Conservation (phyloP, 805 yeast species). For the Spathaspora passalidarum region DNA sequence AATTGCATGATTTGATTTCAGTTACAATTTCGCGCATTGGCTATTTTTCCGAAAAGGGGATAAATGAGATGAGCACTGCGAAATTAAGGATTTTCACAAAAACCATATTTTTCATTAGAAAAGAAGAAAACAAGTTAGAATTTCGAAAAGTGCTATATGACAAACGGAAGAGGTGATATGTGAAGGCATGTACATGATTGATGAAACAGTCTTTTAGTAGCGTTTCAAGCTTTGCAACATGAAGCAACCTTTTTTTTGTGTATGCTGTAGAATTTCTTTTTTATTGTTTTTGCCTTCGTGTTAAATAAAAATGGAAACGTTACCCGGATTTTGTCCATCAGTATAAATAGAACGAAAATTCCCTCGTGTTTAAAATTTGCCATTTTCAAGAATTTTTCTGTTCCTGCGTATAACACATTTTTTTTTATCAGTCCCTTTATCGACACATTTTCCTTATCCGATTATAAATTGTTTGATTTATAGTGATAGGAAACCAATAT, state of each 20-base stretch:
- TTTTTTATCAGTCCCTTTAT: background rate
- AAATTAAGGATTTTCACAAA: too few species aligned
- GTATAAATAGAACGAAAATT: conserved; percentile 16
- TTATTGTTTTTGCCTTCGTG: background rate
- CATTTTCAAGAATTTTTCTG: conserved; percentile 1
- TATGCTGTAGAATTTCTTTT: conserved; percentile 5
- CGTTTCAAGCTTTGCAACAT: background rate
- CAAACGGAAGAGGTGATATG: too few species aligned
- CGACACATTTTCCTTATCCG: conserved; percentile 1
- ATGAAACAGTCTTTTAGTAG: background rate
- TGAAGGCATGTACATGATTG: background rate
- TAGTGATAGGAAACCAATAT: background rate
- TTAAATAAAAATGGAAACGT: background rate
- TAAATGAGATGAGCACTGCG: background rate
- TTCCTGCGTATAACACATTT: conserved; percentile 1
- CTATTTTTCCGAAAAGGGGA: background rate
- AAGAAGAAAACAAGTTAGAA: too few species aligned
- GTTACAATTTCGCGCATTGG: too few species aligned
- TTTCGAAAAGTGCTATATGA: too few species aligned
- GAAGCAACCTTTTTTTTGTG: background rate
- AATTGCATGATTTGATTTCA: too few species aligned
- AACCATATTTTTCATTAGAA: too few species aligned
- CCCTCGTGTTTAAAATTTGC: conserved; percentile 8
- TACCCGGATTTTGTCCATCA: conserved; percentile 18
- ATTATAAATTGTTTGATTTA: background rate